These are phyloP conservation scores for Durio zibethinus DNA, from an alignment of 345 rosid genomes.

Conservation along the genomic window DNA sequence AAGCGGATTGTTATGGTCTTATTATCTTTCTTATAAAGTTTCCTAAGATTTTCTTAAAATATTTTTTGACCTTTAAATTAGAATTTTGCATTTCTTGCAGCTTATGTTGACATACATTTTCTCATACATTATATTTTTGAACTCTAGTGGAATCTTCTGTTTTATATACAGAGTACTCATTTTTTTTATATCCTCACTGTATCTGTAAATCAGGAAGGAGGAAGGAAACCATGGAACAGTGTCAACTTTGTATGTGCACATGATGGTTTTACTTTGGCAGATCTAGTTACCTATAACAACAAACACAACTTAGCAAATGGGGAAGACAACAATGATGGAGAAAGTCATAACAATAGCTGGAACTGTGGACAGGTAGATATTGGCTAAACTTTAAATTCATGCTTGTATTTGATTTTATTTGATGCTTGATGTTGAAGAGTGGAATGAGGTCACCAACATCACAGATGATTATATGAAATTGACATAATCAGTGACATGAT, in stretches of 20 bases:
- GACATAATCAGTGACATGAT: neutral
- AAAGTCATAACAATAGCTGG: constrained; percentile 91
- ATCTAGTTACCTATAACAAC: constrained; percentile 78
- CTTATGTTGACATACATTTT: neutral
- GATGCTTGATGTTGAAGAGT: constrained; percentile 6
- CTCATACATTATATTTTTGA: neutral
- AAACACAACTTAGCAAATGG: constrained; percentile 93
- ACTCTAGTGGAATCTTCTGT: neutral
- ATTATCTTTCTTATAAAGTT: neutral
- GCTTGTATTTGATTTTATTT: constrained; percentile 2
- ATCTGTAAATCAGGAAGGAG: constrained; percentile 61
- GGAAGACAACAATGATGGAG: constrained; percentile 94
- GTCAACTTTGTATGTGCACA: constrained; percentile 91
- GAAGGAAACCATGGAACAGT: constrained; percentile 96
- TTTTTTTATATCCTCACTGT: neutral
- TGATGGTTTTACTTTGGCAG: constrained; percentile 91
- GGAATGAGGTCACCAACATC: neutral
- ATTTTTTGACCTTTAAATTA: neutral
- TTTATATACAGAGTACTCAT: neutral
- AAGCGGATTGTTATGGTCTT: neutral
- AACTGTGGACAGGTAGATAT: constrained; percentile 84
- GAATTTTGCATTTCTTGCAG: neutral
- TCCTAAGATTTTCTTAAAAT: neutral
- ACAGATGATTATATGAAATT: neutral
- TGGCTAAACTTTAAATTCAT: neutral